Evolutionary conservation across 192 early-diverging fungal species (phyloP), one percentile per base, ranked within the genome.

Genomic region (Phycomyces nitens): DNA sequence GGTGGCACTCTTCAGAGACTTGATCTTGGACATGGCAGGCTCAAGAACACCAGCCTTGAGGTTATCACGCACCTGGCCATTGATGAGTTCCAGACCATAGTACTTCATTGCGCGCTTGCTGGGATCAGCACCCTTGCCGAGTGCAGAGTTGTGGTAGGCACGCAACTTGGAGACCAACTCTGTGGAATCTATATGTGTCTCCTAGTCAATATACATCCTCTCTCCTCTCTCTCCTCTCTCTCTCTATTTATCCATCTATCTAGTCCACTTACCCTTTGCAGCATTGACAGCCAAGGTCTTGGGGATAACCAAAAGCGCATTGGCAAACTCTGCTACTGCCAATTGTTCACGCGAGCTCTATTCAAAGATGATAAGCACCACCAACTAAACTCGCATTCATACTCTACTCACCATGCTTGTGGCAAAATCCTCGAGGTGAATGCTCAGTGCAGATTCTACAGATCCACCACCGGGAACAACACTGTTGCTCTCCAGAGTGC

Each of bases 21-120:
- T 96, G 78, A 99, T 89, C 82, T 99, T 99, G 72, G 90, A 93
- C 86, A 99, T 92, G 49, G 93, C 92, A n/a, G 96, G 96, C 74
- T 99, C 96, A 56, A 99, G 78, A 8, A 99, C 93, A 42, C 96
- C 96, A 16, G 95, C 92, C 47, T 83, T 78, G 60, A 97, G 77
- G 76, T 97, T 99, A 71, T 99, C 93, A 20, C 96, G 83, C 29
- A 94, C 75, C 65, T 88, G 88, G 22, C 96, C 96, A 29, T 97
- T 92, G 66, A 95, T 86, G 22, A 99, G 76, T 50, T 99, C 96
- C 58, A 99, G 77, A 12, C 96, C 96, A 55, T 84, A 90, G 85
- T 87, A 88, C 77, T 93, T 95, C 59, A 97, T 77, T 21, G 67
- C 69, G 55, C 85, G 78, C 58, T 91, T 92, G 11, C 85, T 75